A percentile compares a stretch with the other conserved stretches of the same genome.
Evolutionary conservation across 2,329 filamentous ascomycete species (phyloP).

Genomic region (Fusarium begoniae): DNA sequence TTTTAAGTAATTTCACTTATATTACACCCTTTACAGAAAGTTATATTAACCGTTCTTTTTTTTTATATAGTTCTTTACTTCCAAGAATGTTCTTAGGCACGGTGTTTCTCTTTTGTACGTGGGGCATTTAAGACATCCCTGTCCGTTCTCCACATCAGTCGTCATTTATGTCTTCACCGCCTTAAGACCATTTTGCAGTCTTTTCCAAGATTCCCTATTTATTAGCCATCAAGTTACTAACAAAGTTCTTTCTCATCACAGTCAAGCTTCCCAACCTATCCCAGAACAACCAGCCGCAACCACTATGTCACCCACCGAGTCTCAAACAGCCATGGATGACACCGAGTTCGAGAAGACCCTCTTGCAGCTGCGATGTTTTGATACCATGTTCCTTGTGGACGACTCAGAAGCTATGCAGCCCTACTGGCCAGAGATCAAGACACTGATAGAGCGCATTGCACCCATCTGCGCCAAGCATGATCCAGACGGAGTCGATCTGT

Average conservation of each 20-base stretch:
- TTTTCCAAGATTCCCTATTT: not conserved
- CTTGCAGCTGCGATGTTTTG: conserved; percentile 11
- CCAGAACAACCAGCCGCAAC: not conserved
- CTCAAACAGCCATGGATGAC: not conserved
- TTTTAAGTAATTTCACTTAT: too few species aligned
- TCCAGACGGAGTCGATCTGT: conserved; percentile 9
- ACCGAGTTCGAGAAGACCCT: conserved; percentile 12
- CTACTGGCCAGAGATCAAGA: conserved; percentile 18
- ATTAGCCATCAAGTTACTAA: not conserved
- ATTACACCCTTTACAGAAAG: too few species aligned
- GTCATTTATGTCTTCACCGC: conserved; percentile 9
- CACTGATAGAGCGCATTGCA: conserved; percentile 14
- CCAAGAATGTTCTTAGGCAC: too few species aligned
- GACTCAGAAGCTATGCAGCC: conserved; percentile 15
- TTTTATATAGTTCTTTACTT: too few species aligned
- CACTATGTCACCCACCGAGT: not conserved
- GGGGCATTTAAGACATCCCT: not conserved
- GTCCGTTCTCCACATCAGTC: not conserved
- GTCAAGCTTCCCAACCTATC: not conserved
- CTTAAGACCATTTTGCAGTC: not conserved
- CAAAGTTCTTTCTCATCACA: not conserved
- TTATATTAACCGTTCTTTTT: rapidly evolving
- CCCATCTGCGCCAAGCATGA: conserved; percentile 14
- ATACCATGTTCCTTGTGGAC: conserved; percentile 14
- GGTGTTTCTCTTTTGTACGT: too few species aligned